These are phyloP conservation scores for Cyphellophora attinorum DNA, from an alignment of 2,329 filamentous ascomycete species.

Conservation along the genomic window DNA sequence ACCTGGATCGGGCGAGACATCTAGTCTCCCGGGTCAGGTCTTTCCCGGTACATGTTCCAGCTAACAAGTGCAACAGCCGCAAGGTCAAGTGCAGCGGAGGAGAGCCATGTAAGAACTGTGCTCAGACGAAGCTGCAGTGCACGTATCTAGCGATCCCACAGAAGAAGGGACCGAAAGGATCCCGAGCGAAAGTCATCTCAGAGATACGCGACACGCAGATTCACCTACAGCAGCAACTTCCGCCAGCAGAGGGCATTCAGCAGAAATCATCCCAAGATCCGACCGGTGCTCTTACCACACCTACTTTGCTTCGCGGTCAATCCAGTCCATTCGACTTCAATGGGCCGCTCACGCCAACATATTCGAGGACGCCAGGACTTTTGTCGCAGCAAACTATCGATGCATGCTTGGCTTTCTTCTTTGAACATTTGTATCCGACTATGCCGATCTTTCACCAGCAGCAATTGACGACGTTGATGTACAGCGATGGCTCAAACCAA, in stretches of 20 bases:
- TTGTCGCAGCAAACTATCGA: constrained; percentile 56
- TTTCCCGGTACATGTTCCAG: too few relatives aligned
- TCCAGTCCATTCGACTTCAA: constrained; percentile 42
- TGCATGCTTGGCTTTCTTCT: constrained; percentile 59
- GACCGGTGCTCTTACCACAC: constrained; percentile 52
- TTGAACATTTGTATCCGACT: constrained; percentile 45
- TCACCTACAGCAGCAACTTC: constrained; percentile 38
- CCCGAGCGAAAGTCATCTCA: constrained; percentile 65
- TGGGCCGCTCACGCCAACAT: constrained; percentile 34
- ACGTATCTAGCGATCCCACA: constrained; percentile 67
- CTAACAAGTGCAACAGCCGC: too few relatives aligned
- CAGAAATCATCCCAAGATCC: constrained; percentile 16
- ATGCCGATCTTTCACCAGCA: constrained; percentile 32
- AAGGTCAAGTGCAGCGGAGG: constrained; percentile 19
- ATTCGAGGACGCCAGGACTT: constrained; percentile 50
- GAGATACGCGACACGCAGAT: constrained; percentile 61
- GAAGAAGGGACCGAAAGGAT: constrained; percentile 69
- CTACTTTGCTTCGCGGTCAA: constrained; percentile 2
- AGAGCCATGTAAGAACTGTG: constrained; percentile 61
- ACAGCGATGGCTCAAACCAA: constrained; percentile 22
- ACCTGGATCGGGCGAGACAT: too few relatives aligned
- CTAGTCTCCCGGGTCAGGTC: too few relatives aligned
- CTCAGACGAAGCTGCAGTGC: constrained; percentile 56
- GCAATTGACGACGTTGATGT: constrained; percentile 24
- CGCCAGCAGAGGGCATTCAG: background rate